These are phyloP conservation scores for Myotisia sp. DNA, from an alignment of 2,329 filamentous ascomycete species.

Conservation along the genomic window DNA sequence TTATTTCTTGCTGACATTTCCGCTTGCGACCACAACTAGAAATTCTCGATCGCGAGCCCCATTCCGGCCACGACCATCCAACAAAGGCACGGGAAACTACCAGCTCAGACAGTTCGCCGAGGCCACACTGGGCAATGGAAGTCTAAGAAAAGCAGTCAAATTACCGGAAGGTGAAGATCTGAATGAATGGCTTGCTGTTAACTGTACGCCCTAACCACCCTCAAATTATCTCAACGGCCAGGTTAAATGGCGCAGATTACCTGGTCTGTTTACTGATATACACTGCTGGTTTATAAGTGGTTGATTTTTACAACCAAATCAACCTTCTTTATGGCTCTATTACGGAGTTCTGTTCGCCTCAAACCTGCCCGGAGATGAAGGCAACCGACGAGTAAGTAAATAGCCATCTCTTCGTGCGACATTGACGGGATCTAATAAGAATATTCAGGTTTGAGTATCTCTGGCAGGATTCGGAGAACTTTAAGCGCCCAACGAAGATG, in stretches of 20 bases:
- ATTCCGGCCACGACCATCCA: conserved; percentile 73
- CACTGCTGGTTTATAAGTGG: conserved; percentile 53
- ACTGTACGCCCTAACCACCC: conserved; percentile 47
- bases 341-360: conserved; percentile 95
- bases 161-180: conserved; percentile 92
- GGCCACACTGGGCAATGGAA: conserved; percentile 87
- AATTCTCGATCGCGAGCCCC: conserved; percentile 80
- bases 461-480: conserved; percentile 92
- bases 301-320: conserved; percentile 99
- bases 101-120: conserved; percentile 97
- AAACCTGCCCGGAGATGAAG: conserved; percentile 98
- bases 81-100: conserved; percentile 79
- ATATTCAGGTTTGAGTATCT: conserved; percentile 93
- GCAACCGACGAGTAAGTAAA: conserved; percentile 81
- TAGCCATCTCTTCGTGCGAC: too few relatives aligned
- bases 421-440: too few relatives aligned
- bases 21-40: conserved; percentile 37
- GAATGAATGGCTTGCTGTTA: conserved; percentile 96
- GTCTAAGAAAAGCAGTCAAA: conserved; percentile 89
- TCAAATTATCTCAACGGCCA: neutral
- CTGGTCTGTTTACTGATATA: too few relatives aligned
- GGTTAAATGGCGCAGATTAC: conserved; percentile 17
- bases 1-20: conserved; percentile 1
- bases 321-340: conserved; percentile 97
- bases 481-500: conserved; percentile 95